Evolutionary conservation across 306 rosid species (phyloP).

Genomic region (Erythrophleum fordii): DNA sequence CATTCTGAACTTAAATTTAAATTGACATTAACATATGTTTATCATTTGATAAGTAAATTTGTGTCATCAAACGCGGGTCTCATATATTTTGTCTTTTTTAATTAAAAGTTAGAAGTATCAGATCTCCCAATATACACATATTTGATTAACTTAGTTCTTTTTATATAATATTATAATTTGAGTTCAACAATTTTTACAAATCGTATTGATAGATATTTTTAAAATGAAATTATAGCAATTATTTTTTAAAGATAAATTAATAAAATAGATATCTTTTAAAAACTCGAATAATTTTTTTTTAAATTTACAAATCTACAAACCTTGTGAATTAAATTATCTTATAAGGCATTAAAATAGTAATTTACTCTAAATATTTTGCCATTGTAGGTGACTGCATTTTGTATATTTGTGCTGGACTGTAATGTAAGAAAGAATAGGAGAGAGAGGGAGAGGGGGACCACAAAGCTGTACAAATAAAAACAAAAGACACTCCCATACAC

Average conservation of each 20-base stretch:
- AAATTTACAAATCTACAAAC: background rate
- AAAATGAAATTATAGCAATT: too few species aligned
- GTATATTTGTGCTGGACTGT: conserved; percentile 37
- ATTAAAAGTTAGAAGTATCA: too few species aligned
- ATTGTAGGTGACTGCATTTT: conserved; percentile 30
- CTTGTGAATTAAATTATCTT: background rate
- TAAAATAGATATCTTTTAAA: too few species aligned
- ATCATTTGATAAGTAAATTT: background rate
- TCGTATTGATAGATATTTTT: too few species aligned
- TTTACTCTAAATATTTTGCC: background rate
- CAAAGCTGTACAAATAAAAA: conserved; percentile 43
- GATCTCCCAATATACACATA: too few species aligned
- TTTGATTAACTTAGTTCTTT: too few species aligned
- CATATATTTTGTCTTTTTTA: too few species aligned
- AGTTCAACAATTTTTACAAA: too few species aligned
- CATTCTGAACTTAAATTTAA: background rate
- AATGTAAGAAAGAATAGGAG: conserved; percentile 37
- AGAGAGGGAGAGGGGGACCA: conserved; percentile 47
- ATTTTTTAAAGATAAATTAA: too few species aligned
- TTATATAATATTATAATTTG: too few species aligned
- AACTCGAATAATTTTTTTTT: too few species aligned
- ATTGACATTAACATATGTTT: background rate
- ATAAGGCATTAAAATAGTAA: background rate
- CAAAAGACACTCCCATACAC: conserved; percentile 10
- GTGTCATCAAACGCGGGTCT: too few species aligned